phyloP scores from a whole-genome alignment of 768 basidiomycete species.

The Mycena capillaripes region DNA sequence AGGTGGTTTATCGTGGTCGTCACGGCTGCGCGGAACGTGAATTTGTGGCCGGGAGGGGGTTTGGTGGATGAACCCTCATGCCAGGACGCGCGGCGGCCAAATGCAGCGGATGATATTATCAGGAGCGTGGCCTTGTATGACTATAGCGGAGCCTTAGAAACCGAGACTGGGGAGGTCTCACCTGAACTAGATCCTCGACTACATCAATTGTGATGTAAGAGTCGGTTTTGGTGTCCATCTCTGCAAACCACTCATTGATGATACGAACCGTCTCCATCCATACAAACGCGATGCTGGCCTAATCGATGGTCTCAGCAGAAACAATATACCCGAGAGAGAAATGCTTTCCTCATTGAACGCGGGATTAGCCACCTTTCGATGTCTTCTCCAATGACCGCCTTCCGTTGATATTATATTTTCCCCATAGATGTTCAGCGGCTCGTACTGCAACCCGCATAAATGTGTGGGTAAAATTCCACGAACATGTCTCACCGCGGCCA shows the following conservation, averaged over 20 bases:
- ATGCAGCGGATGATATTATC: conserved; percentile 56
- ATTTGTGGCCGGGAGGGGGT: conserved; percentile 47
- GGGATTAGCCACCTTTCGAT: conserved; percentile 58
- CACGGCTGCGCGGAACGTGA: conserved; percentile 52
- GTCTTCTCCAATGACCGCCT: conserved; percentile 62
- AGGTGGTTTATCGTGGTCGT: conserved; percentile 45
- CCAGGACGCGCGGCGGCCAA: conserved; percentile 55
- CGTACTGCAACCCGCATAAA: conserved; percentile 1
- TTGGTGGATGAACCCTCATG: conserved; percentile 43
- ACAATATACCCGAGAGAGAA: neutral
- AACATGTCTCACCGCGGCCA: conserved; percentile 45
- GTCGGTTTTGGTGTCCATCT: conserved; percentile 46
- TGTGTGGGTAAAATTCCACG: neutral
- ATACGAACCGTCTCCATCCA: conserved; percentile 61
- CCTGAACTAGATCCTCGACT: no score
- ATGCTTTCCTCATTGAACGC: conserved; percentile 64
- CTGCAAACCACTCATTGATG: conserved; percentile 57
- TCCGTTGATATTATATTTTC: conserved; percentile 60
- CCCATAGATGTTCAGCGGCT: conserved; percentile 11
- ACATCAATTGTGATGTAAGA: no score
- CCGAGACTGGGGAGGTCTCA: no score
- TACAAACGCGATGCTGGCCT: conserved; percentile 64
- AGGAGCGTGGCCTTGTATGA: conserved; percentile 45
- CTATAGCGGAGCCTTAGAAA: no score
- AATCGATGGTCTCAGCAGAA: neutral